A percentile compares a stretch with the other conserved stretches of the same genome.
These are phyloP conservation scores for Penicillium sp. DNA, from an alignment of 2,329 filamentous ascomycete genomes.

Conservation along the genomic window DNA sequence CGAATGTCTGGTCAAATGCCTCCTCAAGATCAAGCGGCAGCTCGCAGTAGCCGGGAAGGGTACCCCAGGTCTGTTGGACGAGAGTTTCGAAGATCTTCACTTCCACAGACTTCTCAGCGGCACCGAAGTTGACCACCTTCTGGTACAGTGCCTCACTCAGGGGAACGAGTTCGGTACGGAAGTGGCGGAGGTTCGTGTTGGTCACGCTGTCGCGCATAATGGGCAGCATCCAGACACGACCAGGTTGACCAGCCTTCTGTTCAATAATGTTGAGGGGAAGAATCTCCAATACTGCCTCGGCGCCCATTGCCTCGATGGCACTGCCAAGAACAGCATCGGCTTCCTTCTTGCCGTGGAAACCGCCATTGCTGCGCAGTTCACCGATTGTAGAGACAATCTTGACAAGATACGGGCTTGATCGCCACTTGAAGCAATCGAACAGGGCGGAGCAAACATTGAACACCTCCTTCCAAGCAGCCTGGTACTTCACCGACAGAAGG, in stretches of 20 bases:
- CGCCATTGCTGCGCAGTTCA: conserved; percentile 81
- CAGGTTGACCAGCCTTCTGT: conserved; percentile 73
- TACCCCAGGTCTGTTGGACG: conserved; percentile 92
- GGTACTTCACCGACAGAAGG: conserved; percentile 84
- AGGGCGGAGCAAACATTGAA: conserved; percentile 85
- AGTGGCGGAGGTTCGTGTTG: conserved; percentile 84
- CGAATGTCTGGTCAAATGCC: conserved; percentile 83
- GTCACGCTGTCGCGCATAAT: conserved; percentile 84
- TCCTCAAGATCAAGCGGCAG: conserved; percentile 74
- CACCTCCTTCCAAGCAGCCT: conserved; percentile 90
- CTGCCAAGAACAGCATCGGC: conserved; percentile 87
- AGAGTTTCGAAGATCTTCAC: conserved; percentile 97
- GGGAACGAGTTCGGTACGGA: conserved; percentile 81
- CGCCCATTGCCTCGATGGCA: conserved; percentile 86
- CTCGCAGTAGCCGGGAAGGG: conserved; percentile 91
- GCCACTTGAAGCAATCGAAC: conserved; percentile 85
- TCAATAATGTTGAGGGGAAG: conserved; percentile 83
- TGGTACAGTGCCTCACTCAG: conserved; percentile 90
- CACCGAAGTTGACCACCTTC: conserved; percentile 76
- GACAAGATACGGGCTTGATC: conserved; percentile 72
- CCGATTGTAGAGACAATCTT: conserved; percentile 77
- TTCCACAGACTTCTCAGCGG: conserved; percentile 87
- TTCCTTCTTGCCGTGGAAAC: conserved; percentile 91
- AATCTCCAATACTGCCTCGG: conserved; percentile 75
- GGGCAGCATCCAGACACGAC: conserved; percentile 91